Percentiles rank a stretch among this genome's conserved stretches.
Conservation (phyloP, 2,329 filamentous ascomycete species). For the Myriosclerotinia curreyana region DNA sequence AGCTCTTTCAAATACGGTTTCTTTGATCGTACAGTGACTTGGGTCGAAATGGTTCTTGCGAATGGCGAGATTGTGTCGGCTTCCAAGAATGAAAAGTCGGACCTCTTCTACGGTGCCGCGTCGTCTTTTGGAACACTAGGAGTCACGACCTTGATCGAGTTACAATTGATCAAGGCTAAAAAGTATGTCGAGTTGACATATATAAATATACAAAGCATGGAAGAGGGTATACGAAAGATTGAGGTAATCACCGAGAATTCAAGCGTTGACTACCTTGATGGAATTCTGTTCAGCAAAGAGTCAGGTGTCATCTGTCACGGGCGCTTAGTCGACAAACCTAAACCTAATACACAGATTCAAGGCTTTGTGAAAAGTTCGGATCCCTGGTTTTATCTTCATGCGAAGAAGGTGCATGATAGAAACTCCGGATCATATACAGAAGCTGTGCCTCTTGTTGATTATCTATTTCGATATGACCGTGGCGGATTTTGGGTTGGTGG, state of each 20-base stretch:
- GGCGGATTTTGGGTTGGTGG: constrained; percentile 64
- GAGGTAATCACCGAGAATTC: constrained; percentile 33
- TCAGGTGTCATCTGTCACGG: constrained; percentile 54
- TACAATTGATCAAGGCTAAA: constrained; percentile 53
- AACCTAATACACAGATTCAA: background rate
- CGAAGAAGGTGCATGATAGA: constrained; percentile 36
- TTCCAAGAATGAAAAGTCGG: constrained; percentile 46
- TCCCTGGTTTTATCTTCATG: constrained; percentile 65
- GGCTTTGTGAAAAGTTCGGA: constrained; percentile 40
- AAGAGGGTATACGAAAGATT: constrained; percentile 45
- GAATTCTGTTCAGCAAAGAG: constrained; percentile 48
- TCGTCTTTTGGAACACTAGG: constrained; percentile 59
- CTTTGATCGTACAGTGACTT: constrained; percentile 61
- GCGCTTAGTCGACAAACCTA: constrained; percentile 42
- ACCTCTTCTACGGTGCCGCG: constrained; percentile 58
- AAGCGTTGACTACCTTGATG: constrained; percentile 57
- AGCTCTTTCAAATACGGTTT: constrained; percentile 62
- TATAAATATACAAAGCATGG: constrained; percentile 43
- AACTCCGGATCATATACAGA: constrained; percentile 39
- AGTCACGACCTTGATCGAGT: constrained; percentile 56
- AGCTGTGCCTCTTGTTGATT: constrained; percentile 48
- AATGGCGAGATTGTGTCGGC: constrained; percentile 54
- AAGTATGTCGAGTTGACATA: constrained; percentile 56
- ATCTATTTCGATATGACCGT: constrained; percentile 61
- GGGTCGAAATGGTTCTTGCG: constrained; percentile 60